Evolutionary conservation across 345 rosid species (phyloP).

Genomic region (Rhodamnia argentea): DNA sequence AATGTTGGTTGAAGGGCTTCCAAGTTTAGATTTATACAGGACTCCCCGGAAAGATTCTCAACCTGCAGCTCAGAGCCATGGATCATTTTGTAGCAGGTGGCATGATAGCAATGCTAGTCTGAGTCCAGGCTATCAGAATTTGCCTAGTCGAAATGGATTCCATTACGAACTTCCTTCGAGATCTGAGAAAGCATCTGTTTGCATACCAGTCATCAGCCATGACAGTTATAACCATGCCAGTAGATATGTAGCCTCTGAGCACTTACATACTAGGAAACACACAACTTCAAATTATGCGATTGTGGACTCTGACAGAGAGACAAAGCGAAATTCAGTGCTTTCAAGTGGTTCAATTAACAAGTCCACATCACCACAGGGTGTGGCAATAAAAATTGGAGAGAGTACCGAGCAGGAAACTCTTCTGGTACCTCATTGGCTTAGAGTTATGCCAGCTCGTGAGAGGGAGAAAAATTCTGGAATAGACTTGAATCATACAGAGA

Average conservation of each 20-base stretch:
- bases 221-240: constrained; percentile 18
- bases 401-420: constrained; percentile 31
- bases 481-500: constrained; percentile 28
- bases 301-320: constrained; percentile 20
- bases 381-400: constrained; percentile 22
- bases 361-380: constrained; percentile 9
- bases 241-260: constrained; percentile 19
- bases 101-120: constrained; percentile 29
- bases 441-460: constrained; percentile 25
- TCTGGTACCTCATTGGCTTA: constrained; percentile 61
- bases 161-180: background rate
- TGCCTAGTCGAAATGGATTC: constrained; percentile 31
- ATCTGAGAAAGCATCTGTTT: background rate
- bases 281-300: constrained; percentile 9
- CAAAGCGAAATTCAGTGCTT: constrained; percentile 28
- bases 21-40: constrained; percentile 37
- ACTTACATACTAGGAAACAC: constrained; percentile 6
- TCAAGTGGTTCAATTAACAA: constrained; percentile 24
- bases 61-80: constrained; percentile 34
- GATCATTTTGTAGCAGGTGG: constrained; percentile 42
- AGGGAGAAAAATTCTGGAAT: constrained; percentile 21
- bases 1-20: constrained; percentile 30
- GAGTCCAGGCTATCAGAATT: constrained; percentile 30
- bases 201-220: constrained; percentile 1
- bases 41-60: constrained; percentile 29